Evolutionary conservation across 2,329 filamentous ascomycete genomes (phyloP), one percentile per base, ranked within the genome.

Genomic region (Clarireedia monteithiana): DNA sequence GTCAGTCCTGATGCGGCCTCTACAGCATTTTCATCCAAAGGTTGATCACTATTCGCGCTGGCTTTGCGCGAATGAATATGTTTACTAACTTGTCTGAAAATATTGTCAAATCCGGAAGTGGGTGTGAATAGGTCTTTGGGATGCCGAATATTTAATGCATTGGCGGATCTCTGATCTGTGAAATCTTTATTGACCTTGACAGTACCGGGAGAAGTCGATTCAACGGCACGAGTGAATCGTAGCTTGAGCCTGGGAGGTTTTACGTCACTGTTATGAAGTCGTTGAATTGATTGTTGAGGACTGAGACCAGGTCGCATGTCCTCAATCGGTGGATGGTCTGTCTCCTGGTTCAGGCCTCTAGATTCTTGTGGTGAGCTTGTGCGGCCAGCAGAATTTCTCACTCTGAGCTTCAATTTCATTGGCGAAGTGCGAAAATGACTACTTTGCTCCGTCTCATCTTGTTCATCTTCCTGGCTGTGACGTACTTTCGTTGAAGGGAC

Each of bases 81-180:
- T 42, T 50, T 61, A 49, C 62, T 60, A 39, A 68, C 63, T 48
- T 66, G 63, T 39, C 59, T 64, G 52, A 70, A 67, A n/a, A 68
- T 61, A 39, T 59, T 63, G 27, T 67, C 62, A 34, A 68, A 50
- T 36, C 64, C 64, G 48, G 55, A 50, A 48, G 58, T 48, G 7
- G 68, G 57, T 12, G 67, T 68, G 55, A 70, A 70, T 15, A 70
- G 50, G 55, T 70, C 67, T 55, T 63, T 66, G 9, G 64, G 62
- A 30, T 59, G 60, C 24, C 55, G 57, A 42, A 70, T 53, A 30
- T 69, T 58, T 15, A 68, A 56, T 40, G 63, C 65, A 10, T 61
- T 45, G 12, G 58, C 54, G 7, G 58, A 58, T 48, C 50, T 61
- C 7, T 56, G 58, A 20, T 61, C 62, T 38, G 44, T 53, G 38